Conservation (phyloP, 2,329 filamentous ascomycete species). For the Sordariomycetes sp. region DNA sequence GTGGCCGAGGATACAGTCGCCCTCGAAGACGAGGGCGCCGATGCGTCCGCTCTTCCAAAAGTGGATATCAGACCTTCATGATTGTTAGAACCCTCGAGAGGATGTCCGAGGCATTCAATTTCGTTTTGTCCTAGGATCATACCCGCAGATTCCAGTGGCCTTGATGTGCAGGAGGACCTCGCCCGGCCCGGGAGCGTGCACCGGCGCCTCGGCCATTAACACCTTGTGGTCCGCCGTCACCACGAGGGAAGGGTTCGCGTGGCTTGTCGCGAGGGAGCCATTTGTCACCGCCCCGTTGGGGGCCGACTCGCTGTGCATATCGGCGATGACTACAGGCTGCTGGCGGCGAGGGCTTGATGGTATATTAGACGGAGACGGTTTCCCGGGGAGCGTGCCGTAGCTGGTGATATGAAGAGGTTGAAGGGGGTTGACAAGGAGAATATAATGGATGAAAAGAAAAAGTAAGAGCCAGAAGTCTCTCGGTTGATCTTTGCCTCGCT, state of each 20-base stretch:
- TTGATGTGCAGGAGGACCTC: constrained; percentile 53
- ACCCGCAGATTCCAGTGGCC: constrained; percentile 55
- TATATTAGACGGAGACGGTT: too few relatives aligned
- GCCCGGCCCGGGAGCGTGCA: constrained; percentile 38
- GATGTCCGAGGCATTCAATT: too few relatives aligned
- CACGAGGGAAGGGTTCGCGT: constrained; percentile 41
- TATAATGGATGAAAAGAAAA: too few relatives aligned
- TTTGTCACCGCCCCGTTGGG: neutral
- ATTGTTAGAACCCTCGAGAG: neutral
- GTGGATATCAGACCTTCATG: constrained; percentile 51
- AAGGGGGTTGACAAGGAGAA: too few relatives aligned
- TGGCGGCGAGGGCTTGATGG: too few relatives aligned
- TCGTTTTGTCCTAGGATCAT: constrained; percentile 9
- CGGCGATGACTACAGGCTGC: neutral
- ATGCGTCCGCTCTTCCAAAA: constrained; percentile 58
- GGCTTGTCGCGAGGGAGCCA: neutral
- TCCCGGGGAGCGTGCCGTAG: too few relatives aligned
- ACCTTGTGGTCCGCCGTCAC: constrained; percentile 50
- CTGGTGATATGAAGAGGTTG: too few relatives aligned
- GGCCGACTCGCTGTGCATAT: neutral
- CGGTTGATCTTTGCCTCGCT: too few relatives aligned
- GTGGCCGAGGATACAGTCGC: constrained; percentile 55
- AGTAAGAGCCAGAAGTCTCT: too few relatives aligned
- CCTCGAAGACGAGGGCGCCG: constrained; percentile 49
- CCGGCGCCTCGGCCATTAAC: constrained; percentile 44